These are phyloP conservation scores for Saitoella complicata DNA, from an alignment of 805 yeast species.

Conservation along the genomic window DNA sequence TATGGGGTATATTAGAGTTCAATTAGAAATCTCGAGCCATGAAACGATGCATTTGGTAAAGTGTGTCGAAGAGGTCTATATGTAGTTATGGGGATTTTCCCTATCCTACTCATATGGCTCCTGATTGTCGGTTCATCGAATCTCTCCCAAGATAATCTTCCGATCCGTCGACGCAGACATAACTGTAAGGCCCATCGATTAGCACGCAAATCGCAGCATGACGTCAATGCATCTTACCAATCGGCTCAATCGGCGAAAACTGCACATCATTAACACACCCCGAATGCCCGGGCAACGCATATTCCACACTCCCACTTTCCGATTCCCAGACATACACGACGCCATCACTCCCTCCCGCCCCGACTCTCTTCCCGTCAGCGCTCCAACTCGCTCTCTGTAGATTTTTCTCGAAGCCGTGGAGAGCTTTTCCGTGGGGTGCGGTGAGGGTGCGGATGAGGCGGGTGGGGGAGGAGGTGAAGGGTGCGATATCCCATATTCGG, in stretches of 20 bases:
- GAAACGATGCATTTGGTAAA: no score
- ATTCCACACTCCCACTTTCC: constrained; percentile 29
- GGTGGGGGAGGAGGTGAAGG: constrained; percentile 27
- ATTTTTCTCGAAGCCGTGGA: constrained; percentile 33
- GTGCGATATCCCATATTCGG: constrained; percentile 39
- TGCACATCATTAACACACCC: constrained; percentile 49
- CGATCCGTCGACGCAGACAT: constrained; percentile 12
- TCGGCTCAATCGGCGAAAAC: constrained; percentile 28
- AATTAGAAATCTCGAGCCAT: no score
- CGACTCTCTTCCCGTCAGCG: constrained; percentile 23
- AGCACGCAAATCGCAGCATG: constrained; percentile 30
- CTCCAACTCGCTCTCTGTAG: constrained; percentile 34
- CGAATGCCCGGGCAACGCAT: constrained; percentile 41
- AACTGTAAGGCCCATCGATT: constrained; percentile 25
- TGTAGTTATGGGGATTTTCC: no score
- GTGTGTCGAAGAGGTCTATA: no score
- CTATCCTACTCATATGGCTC: no score
- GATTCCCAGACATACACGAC: constrained; percentile 47
- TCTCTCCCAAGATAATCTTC: constrained; percentile 14
- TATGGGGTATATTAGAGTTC: no score
- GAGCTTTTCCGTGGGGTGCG: constrained; percentile 13
- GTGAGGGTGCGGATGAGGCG: not conserved
- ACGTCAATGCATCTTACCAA: constrained; percentile 29
- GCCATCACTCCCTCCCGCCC: constrained; percentile 50
- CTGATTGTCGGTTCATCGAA: not conserved